phyloP scores from a whole-genome alignment of 2,329 filamentous ascomycete genomes.

The Pezicula radicicola region DNA sequence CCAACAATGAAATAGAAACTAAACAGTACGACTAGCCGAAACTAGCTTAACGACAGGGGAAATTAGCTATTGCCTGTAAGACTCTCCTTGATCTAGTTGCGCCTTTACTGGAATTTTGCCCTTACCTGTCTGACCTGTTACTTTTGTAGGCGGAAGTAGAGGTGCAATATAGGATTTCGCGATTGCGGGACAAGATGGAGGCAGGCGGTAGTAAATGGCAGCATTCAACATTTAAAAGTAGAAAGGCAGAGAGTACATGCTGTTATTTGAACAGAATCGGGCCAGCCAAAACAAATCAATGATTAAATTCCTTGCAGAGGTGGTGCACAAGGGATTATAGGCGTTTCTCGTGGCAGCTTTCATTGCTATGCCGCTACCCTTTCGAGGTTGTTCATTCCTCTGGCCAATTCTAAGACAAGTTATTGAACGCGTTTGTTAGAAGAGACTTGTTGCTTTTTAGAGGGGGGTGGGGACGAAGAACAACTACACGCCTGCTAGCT shows the following conservation, averaged over 20 bases:
- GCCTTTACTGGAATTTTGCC: too few relatives aligned
- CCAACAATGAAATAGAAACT: too few relatives aligned
- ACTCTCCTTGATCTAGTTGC: too few relatives aligned
- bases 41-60: too few relatives aligned
- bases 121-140: too few relatives aligned
- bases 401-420: neutral
- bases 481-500: too few relatives aligned
- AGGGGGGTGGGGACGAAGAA: too few relatives aligned
- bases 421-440: neutral
- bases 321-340: neutral
- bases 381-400: slow-evolving; percentile 1
- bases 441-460: too few relatives aligned
- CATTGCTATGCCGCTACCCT: neutral
- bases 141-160: neutral
- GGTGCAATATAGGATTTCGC: neutral
- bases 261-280: neutral
- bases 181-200: neutral
- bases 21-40: too few relatives aligned
- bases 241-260: neutral
- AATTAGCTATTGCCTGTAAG: too few relatives aligned
- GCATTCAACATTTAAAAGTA: neutral
- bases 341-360: neutral
- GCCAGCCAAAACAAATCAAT: neutral
- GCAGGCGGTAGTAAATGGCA: neutral
- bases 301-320: slow-evolving; percentile 1